Conservation (phyloP, 768 basidiomycete species). For the Psilocybe sp. region DNA sequence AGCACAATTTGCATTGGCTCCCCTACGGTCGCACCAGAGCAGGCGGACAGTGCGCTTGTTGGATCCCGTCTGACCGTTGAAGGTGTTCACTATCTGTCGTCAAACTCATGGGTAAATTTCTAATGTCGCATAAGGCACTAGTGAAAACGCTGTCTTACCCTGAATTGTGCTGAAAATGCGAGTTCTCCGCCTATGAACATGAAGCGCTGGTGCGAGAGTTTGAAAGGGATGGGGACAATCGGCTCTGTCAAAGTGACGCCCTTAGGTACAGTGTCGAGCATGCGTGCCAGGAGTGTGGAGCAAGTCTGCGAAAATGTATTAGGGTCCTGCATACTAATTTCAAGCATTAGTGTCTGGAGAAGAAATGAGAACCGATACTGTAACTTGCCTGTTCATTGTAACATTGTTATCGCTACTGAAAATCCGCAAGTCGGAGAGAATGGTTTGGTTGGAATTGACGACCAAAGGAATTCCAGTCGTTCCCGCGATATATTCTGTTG, state of each 20-base stretch:
- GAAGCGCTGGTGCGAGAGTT: conserved; percentile 26
- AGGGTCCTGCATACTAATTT: conserved; percentile 5
- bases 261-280: conserved; percentile 40
- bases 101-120: too few species aligned
- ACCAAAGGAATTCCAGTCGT: conserved; percentile 39
- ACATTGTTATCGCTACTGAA: conserved; percentile 37
- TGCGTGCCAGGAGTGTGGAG: conserved; percentile 29
- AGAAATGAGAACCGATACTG: too few species aligned
- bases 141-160: too few species aligned
- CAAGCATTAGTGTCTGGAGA: too few species aligned
- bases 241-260: conserved; percentile 33
- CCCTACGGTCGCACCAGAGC: conserved; percentile 8
- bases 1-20: neutral
- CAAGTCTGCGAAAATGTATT: conserved; percentile 29
- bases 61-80: too few species aligned
- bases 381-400: conserved; percentile 36
- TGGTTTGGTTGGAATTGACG: conserved; percentile 27
- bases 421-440: conserved; percentile 36
- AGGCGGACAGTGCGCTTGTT: neutral
- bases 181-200: conserved; percentile 22
- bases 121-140: too few species aligned
- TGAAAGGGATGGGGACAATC: conserved; percentile 30
- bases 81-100: too few species aligned
- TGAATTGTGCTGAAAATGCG: conserved; percentile 13
- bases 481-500: conserved; percentile 36